These are phyloP conservation scores for Ophiostoma sp. DNA, from an alignment of 2,329 filamentous ascomycete genomes.

Conservation along the genomic window DNA sequence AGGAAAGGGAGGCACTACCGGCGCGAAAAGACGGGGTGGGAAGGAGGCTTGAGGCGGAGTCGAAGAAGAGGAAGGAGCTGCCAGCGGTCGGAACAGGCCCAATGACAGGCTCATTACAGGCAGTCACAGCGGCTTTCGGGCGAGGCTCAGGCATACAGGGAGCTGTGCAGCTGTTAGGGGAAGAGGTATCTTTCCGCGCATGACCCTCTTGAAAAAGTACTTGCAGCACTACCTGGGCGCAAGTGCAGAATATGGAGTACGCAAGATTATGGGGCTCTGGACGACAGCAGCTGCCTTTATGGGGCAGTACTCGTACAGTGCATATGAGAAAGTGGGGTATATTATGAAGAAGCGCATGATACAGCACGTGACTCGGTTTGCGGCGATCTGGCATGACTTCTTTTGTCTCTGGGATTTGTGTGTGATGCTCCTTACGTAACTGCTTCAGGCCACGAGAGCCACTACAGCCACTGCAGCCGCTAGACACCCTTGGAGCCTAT, in stretches of 20 bases:
- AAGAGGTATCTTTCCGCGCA: not conserved
- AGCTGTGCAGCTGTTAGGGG: not conserved
- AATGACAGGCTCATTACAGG: not conserved
- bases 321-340: not conserved
- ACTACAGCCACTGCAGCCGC: not conserved
- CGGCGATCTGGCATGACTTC: conserved; percentile 27
- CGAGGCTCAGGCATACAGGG: not conserved
- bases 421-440: conserved; percentile 6
- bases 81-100: not conserved
- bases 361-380: not conserved
- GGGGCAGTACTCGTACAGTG: too few relatives aligned
- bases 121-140: not conserved
- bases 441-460: not conserved
- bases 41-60: conserved; percentile 7
- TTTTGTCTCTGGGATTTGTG: not conserved
- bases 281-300: too few relatives aligned
- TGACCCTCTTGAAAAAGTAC: not conserved
- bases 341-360: conserved; percentile 1
- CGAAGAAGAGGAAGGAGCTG: conserved; percentile 5
- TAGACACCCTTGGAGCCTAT: not conserved
- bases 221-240: not conserved
- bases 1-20: conserved; percentile 5
- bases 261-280: not conserved
- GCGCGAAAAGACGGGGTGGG: conserved; percentile 8
- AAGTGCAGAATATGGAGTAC: not conserved